Conservation (phyloP, 306 rosid genomes). For the Hippophae tibetana region DNA sequence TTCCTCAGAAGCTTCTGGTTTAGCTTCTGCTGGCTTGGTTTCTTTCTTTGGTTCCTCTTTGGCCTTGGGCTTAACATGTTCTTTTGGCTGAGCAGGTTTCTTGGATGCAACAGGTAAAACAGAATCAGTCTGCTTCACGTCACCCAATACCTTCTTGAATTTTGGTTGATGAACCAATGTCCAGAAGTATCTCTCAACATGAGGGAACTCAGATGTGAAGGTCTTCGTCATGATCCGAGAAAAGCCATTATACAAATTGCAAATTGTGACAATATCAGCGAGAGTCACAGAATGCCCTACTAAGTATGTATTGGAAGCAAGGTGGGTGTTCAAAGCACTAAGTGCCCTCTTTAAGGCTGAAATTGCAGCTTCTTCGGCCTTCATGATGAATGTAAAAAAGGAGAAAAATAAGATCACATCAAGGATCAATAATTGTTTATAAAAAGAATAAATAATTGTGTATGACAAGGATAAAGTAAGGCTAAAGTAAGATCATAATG, state of each 20-base stretch:
- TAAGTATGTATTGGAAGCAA: conserved; percentile 62
- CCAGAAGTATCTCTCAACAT: conserved; percentile 91
- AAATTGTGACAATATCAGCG: conserved; percentile 52
- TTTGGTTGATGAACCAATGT: conserved; percentile 88
- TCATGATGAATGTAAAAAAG: conserved; percentile 4
- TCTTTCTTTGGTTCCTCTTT: conserved; percentile 62
- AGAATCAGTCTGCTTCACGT: conserved; percentile 57
- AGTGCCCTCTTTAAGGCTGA: conserved; percentile 54
- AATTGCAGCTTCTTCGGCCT: conserved; percentile 68
- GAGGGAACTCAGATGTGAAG: conserved; percentile 78
- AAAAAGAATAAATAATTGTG: no score
- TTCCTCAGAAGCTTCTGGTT: conserved; percentile 35
- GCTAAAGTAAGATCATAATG: no score
- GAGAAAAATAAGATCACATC: neutral
- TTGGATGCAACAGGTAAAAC: conserved; percentile 49
- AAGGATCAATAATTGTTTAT: neutral
- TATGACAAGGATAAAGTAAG: no score
- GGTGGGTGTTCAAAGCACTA: conserved; percentile 61
- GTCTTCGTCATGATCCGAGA: conserved; percentile 35
- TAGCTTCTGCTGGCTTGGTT: conserved; percentile 33
- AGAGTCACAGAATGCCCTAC: conserved; percentile 78
- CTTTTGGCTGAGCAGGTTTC: conserved; percentile 66
- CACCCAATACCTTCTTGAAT: conserved; percentile 60
- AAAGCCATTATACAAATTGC: conserved; percentile 43
- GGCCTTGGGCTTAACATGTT: conserved; percentile 46